Evolutionary conservation across 495 filamentous ascomycete genomes (phyloP).

Genomic region (Hypoxylon fragiforme): DNA sequence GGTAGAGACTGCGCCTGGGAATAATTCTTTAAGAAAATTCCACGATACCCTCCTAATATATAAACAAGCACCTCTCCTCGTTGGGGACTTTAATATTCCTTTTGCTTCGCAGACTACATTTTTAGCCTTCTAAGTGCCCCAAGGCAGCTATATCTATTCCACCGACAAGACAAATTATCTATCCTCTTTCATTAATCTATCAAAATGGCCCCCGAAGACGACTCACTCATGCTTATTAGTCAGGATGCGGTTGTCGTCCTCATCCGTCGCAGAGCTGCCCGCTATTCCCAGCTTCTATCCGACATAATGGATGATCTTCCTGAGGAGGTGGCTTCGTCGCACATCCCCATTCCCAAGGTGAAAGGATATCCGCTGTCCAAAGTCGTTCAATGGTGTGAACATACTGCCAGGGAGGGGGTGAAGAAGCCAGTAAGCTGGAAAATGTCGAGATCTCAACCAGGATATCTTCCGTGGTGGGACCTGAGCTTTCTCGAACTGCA

Average conservation of each 20-base stretch:
- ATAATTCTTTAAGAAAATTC: background rate
- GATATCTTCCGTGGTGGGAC: background rate
- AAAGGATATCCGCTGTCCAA: background rate
- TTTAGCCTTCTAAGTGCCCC: too few species aligned
- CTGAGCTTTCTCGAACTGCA: background rate
- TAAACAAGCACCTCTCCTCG: background rate
- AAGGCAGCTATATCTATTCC: too few species aligned
- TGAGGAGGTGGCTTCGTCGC: background rate
- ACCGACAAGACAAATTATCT: too few species aligned
- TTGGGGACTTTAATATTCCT: background rate
- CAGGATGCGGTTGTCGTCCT: background rate
- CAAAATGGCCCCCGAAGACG: slow-evolving; percentile 3
- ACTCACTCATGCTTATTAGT: background rate
- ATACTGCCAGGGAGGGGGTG: background rate
- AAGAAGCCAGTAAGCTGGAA: background rate
- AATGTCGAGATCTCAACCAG: background rate
- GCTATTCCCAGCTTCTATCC: background rate
- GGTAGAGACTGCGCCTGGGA: background rate
- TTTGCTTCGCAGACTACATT: too few species aligned
- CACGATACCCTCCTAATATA: background rate
- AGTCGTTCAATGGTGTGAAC: slow-evolving; percentile 5
- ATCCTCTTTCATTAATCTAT: background rate
- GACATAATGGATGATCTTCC: slow-evolving; percentile 12
- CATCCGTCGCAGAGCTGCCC: slow-evolving; percentile 1
- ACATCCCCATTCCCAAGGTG: slow-evolving; percentile 1